Percentiles rank a stretch among this genome's conserved stretches.
These are phyloP conservation scores for Forsythia viridissima DNA, from an alignment of 257 asterid species.

Conservation along the genomic window DNA sequence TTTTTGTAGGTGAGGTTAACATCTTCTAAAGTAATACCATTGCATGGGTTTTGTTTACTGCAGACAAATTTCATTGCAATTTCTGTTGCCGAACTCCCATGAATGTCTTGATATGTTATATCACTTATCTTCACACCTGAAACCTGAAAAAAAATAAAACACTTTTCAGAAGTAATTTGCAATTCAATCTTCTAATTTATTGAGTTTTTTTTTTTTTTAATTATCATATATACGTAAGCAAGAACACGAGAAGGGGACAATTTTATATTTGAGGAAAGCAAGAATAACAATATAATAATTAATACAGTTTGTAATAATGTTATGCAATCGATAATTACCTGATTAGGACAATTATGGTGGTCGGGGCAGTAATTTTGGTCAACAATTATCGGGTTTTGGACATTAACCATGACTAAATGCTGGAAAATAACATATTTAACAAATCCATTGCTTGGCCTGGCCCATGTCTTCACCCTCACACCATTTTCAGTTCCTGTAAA, in stretches of 20 bases:
- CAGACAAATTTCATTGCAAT: constrained; percentile 30
- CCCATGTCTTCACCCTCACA: constrained; percentile 65
- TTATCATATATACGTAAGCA: not conserved
- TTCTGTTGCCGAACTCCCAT: constrained; percentile 29
- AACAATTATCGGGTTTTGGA: constrained; percentile 54
- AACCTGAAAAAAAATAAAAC: constrained; percentile 16
- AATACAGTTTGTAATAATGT: too few species aligned
- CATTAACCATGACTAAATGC: constrained; percentile 44
- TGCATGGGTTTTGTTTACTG: constrained; percentile 22
- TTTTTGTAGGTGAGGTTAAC: constrained; percentile 12
- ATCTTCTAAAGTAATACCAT: constrained; percentile 17
- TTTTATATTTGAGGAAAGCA: not conserved
- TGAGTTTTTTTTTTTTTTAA: too few species aligned
- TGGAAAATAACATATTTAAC: constrained; percentile 40
- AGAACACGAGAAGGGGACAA: not conserved
- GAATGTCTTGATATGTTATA: constrained; percentile 23
- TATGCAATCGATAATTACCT: constrained; percentile 28
- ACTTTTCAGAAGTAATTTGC: not conserved
- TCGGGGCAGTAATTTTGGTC: constrained; percentile 66
- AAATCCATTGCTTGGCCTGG: constrained; percentile 61
- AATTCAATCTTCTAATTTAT: too few species aligned
- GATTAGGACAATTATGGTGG: constrained; percentile 32
- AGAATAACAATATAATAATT: too few species aligned
- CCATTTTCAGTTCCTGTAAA: constrained; percentile 58
- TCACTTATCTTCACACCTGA: constrained; percentile 41